Conservation (phyloP, 1,284 basidiomycete genomes). For the Pyrrhoderma lamaoense region DNA sequence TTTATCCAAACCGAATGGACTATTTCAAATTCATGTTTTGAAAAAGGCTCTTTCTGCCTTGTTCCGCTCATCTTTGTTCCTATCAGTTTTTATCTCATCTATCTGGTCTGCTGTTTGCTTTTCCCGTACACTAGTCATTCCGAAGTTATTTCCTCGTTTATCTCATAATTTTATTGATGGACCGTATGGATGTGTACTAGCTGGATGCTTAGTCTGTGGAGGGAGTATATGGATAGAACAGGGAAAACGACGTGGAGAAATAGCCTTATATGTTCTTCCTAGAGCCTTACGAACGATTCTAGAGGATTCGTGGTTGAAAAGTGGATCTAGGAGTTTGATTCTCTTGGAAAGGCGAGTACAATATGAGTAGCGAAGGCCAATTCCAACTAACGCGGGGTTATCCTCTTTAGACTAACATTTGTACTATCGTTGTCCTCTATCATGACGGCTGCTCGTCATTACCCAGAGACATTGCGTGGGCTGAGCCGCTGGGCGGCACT, state of each 20-base stretch:
- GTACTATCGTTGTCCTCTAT: conserved; percentile 56
- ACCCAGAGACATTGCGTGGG: conserved; percentile 57
- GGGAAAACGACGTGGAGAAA: conserved; percentile 60
- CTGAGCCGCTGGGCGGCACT: conserved; percentile 61
- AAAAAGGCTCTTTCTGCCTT: conserved; percentile 40
- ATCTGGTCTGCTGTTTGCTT: conserved; percentile 64
- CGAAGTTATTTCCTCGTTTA: conserved; percentile 52
- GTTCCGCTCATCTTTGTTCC: conserved; percentile 59
- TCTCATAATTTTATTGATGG: conserved; percentile 75
- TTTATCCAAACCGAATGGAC: conserved; percentile 45
- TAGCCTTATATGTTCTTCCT: conserved; percentile 70
- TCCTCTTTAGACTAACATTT: conserved; percentile 36
- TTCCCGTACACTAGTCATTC: conserved; percentile 55
- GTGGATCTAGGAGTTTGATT: conserved; percentile 32
- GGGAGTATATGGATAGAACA: conserved; percentile 71
- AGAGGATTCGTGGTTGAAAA: conserved; percentile 44
- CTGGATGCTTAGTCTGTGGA: conserved; percentile 65
- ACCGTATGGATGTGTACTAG: conserved; percentile 56
- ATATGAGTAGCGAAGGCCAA: conserved; percentile 8
- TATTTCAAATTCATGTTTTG: conserved; percentile 37
- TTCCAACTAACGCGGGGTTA: conserved; percentile 22
- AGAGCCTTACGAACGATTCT: conserved; percentile 56
- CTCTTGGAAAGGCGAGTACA: conserved; percentile 48
- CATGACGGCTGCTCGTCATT: conserved; percentile 53
- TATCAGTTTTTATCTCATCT: conserved; percentile 61